Evolutionary conservation across 495 filamentous ascomycete species (phyloP), one percentile per base, ranked within the genome.

Genomic region (Cercophora samala): DNA sequence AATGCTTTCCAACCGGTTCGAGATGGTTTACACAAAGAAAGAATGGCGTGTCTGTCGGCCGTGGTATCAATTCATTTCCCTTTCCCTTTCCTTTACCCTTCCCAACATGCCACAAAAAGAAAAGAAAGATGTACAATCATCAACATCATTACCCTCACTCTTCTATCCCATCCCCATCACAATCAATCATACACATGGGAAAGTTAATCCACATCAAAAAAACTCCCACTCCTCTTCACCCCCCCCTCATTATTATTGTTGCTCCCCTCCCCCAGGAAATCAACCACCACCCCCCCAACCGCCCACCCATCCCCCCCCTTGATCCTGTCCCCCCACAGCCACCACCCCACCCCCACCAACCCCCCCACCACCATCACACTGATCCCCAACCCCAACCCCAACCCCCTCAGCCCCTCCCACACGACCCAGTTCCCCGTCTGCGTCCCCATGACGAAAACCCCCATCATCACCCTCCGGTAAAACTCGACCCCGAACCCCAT

Each of bases 271-370:
- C 75, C 73, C 69, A 81, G n/a, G n/a, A n/a, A 66, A 59, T 80
- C 76, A 18, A 77, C 79, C 22, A 80, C 67, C 17, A 77, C 79
- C 22, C 80, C 67, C 17, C 75, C 70, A 80, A 83, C 79, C 2
- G 80, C 73, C 66, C 68, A 42, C 5, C 80, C 81, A 66, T 83
- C 80, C 56, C 77, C 70, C 25, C 73, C 42, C 62, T 74, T 63
- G 1, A 82, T 65, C 42, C 69, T 62, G 72, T 81, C 76, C 11
- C 72, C 79, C 62, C 68, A 77, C 26, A 78, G 66, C 74, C 78
- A 80, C 71, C 79, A 81, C 11, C 76, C 70, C 1, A 52, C 70
- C 3, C 70, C 75, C 1, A 74, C 68, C 3, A 61, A 65, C 0
- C 69, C 71, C 3, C 66, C 74, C 4, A 82, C 56, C 13, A 75